phyloP scores from a whole-genome alignment of 2,329 filamentous ascomycete species.

The Epichloe glyceriae region DNA sequence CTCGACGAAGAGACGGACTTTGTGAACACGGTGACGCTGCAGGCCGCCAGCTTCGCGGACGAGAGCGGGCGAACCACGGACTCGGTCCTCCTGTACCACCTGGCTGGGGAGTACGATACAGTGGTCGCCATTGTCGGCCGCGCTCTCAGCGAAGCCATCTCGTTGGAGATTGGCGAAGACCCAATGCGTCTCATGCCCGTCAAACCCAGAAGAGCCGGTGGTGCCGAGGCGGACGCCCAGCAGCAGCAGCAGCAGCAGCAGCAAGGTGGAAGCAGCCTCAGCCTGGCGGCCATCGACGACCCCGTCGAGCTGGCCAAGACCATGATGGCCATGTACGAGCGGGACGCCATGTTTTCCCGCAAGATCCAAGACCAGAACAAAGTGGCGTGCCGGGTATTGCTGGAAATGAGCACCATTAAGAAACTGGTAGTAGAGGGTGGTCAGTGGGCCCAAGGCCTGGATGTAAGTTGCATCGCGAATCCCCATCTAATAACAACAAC shows the following conservation, averaged over 20 bases:
- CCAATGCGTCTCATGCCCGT: constrained; percentile 66
- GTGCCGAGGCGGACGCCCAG: constrained; percentile 14
- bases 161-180: constrained; percentile 73
- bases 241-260: constrained; percentile 21
- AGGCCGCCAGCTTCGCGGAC: constrained; percentile 84
- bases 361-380: constrained; percentile 44
- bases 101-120: constrained; percentile 89
- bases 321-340: constrained; percentile 51
- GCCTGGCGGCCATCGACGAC: constrained; percentile 46
- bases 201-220: constrained; percentile 51
- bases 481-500: not conserved
- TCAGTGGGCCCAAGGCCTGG: constrained; percentile 44
- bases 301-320: constrained; percentile 45
- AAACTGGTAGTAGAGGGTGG: constrained; percentile 38
- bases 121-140: constrained; percentile 87
- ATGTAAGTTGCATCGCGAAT: constrained; percentile 34
- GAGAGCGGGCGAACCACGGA: constrained; percentile 90
- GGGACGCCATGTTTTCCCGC: constrained; percentile 46
- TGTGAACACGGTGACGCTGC: constrained; percentile 79
- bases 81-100: constrained; percentile 84
- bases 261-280: constrained; percentile 39
- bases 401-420: constrained; percentile 51
- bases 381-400: constrained; percentile 40
- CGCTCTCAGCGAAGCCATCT: constrained; percentile 77
- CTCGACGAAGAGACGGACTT: constrained; percentile 72